Evolutionary conservation across 1,139 yeast genomes (phyloP).

Genomic region (Yamadazyma oceani): DNA sequence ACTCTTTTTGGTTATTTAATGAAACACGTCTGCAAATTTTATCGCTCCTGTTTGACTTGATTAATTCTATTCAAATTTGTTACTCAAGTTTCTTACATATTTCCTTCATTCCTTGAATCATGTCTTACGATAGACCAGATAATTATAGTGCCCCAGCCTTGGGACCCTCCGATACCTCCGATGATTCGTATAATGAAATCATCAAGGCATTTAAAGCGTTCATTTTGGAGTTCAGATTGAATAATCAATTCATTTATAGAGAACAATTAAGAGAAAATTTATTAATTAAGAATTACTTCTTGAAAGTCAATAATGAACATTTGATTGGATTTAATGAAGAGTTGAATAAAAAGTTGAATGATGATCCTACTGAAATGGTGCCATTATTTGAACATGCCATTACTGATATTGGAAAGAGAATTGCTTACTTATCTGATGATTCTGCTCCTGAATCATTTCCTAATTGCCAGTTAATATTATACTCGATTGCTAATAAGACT

Average conservation of each 20-base stretch:
- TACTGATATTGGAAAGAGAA: conserved; percentile 84
- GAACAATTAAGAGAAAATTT: conserved; percentile 90
- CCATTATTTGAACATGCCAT: conserved; percentile 90
- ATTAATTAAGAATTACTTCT: conserved; percentile 68
- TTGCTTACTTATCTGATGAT: conserved; percentile 60
- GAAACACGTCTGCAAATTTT: conserved; percentile 14
- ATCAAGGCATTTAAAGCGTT: conserved; percentile 79
- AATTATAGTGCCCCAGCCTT: conserved; percentile 82
- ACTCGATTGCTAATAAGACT: conserved; percentile 69
- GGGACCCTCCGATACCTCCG: conserved; percentile 73
- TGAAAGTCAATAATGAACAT: conserved; percentile 82
- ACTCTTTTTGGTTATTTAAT: conserved; percentile 23
- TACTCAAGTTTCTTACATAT: too few species aligned
- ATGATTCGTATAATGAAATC: conserved; percentile 71
- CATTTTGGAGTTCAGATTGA: conserved; percentile 81
- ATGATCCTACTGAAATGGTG: conserved; percentile 86
- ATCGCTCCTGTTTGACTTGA: conserved; percentile 1
- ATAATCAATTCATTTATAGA: conserved; percentile 82
- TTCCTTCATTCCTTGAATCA: too few species aligned
- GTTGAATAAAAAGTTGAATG: conserved; percentile 76
- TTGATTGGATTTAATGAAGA: conserved; percentile 87
- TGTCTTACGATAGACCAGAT: conserved; percentile 82
- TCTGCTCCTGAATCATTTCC: conserved; percentile 66
- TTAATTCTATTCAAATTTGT: conserved; percentile 2
- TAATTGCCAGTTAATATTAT: conserved; percentile 76